Evolutionary conservation across 164 flowering plant species (phyloP), one percentile per base, ranked within the genome.

Genomic region (Berberis thunbergii): DNA sequence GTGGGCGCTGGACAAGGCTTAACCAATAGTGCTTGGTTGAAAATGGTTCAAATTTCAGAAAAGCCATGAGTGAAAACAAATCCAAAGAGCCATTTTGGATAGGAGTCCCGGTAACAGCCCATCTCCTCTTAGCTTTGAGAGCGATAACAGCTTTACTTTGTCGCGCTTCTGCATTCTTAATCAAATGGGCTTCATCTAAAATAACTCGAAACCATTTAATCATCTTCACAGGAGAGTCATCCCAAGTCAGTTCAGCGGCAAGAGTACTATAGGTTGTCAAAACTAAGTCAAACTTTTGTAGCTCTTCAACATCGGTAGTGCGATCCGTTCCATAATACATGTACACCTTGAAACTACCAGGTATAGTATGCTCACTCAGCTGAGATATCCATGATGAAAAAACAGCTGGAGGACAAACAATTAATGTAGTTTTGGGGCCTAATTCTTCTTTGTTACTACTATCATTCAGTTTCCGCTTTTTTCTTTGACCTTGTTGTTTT

Each of bases 31-130:
- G 77, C 78, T 77, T 90, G 46, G 76, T 74, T 7, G 96, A 87
- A 64, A 93, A 86, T n/a, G 97, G 97, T 76, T 88, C 92, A 74
- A 90, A 90, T 55, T 73, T 84, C 75, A 93, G 68, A 73, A 93
- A 93, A 3, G 85, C 78, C 89, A 93, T 83, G 55, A 93, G 74
- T n/a, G 97, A 84, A 65, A 82, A 93, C 78, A 93, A 75, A 80
- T 93, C 97, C 59, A 72, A 73, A 0, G 94, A 83, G 63, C 85
- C 83, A 75, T 93, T 90, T 67, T 90, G 96, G 54, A 93, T 85
- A 8, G 98, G 98, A 45, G 96, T 88, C 60, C 97, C 97, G 0
- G 96, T 90, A 10, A 93, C 97, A 43, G 70, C 97, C 97, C 98
- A 93, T 62, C 96, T 86, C 58, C 91, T 65, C 68, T 67, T 75